phyloP scores from a whole-genome alignment of 179 eudicot genomes.

The Vitellaria paradoxa region DNA sequence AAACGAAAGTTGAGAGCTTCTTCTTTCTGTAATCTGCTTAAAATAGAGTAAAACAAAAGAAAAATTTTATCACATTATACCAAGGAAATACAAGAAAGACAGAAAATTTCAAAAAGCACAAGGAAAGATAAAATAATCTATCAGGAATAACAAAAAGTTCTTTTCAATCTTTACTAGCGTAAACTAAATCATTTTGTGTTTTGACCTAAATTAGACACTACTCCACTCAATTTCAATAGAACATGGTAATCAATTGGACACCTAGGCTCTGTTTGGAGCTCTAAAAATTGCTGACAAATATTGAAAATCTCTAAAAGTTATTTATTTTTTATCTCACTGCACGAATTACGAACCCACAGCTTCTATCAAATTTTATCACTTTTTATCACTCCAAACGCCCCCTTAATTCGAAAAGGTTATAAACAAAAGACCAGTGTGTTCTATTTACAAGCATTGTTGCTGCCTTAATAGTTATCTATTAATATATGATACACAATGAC shows the following conservation, averaged over 20 bases:
- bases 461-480: too few relatives aligned
- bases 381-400: too few relatives aligned
- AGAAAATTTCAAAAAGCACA: neutral
- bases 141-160: neutral
- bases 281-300: too few relatives aligned
- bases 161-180: neutral
- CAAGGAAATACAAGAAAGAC: neutral
- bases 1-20: constrained; percentile 59
- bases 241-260: neutral
- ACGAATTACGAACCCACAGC: too few relatives aligned
- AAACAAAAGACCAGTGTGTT: too few relatives aligned
- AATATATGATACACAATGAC: too few relatives aligned
- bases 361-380: too few relatives aligned
- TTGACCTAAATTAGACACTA: neutral
- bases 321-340: too few relatives aligned
- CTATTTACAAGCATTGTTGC: too few relatives aligned
- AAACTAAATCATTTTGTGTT: neutral
- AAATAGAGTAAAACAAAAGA: constrained; percentile 6
- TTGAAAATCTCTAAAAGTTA: too few relatives aligned
- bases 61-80: neutral
- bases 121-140: neutral
- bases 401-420: too few relatives aligned
- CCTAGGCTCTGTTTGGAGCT: too few relatives aligned
- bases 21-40: constrained; percentile 57
- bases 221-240: neutral